Base-by-base conservation (phyloP, 768 basidiomycete genomes). In the Strobilomyces dryophilus region DNA sequence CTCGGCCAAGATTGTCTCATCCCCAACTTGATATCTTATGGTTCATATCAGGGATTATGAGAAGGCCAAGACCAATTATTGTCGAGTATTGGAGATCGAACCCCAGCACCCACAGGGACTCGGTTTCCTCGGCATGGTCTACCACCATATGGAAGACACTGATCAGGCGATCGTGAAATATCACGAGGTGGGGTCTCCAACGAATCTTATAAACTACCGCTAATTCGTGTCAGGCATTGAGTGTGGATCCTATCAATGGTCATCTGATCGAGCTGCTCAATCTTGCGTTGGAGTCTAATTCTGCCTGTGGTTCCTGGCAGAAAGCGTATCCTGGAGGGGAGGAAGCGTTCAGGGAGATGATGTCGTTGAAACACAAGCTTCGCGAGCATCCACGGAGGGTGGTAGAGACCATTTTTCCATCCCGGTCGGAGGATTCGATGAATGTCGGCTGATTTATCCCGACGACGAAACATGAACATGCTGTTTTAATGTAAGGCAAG, bases 81-180 rank as follows among this genome's bases (percentile, higher is more conserved):
- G 80, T 58, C 82, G 81, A 49, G 93, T 95, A 1, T 73, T 98
- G 18, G 84, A 89, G 63, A 81, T 98, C 32, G 92, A 98, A 59
- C 85, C 93, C n/a, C 81, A 88, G 31, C 83, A 89, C 55, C 77
- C 89, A 1, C 78, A 83, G 11, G 93, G 92, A 3, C 81, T 94
- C 47, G 87, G 89, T 5, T 92, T 90, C 63, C 75, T 98, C 1
- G 97, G 93, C n/a, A 84, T 97, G 67, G 85, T 95, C 2, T 76
- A 87, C 60, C 93, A 97, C 59, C 74, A 90, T 17, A 72, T 84
- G 57, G 83, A 81, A 21, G 76, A 91, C 45, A 69, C 85, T 7
- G 86, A 95, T 59, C 79, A 79, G 12, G 90, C 95, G 3, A 94
- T 99, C 59, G 73, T 92, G 35, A 86, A 85, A 55, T 98, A 97